Conservation (phyloP, 176 grass and related monocot species). For the Lolium perenne region DNA sequence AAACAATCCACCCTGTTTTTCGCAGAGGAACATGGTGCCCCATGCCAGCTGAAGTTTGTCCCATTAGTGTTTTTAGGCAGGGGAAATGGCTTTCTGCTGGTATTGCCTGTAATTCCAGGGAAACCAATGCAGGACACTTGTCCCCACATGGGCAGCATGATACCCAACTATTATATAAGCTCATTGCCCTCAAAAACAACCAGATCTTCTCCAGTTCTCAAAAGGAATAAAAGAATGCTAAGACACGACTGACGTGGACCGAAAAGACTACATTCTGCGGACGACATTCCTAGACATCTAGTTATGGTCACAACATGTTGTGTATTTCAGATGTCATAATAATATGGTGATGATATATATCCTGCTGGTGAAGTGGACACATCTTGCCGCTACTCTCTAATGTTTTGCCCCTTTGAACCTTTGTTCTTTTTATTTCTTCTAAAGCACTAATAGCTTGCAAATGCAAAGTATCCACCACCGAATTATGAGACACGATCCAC, state of each 20-base stretch:
- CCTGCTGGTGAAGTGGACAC: constrained; percentile 16
- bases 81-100: constrained; percentile 29
- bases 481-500: constrained; percentile 35
- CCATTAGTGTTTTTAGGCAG: constrained; percentile 1
- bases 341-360: constrained; percentile 10
- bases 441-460: neutral
- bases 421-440: neutral
- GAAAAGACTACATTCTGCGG: constrained; percentile 36
- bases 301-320: constrained; percentile 43
- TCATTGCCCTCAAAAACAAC: constrained; percentile 9
- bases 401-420: neutral
- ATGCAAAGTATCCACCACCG: constrained; percentile 12
- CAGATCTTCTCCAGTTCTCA: neutral
- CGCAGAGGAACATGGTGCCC: constrained; percentile 26
- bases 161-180: neutral
- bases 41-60: constrained; percentile 4
- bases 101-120: constrained; percentile 9
- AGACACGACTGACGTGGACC: constrained; percentile 21
- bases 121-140: constrained; percentile 18
- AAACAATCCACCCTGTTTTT: constrained; percentile 29
- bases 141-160: constrained; percentile 34
- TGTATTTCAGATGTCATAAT: constrained; percentile 31
- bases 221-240: neutral
- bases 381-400: neutral
- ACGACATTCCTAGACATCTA: constrained; percentile 31